phyloP scores from a whole-genome alignment of 1,284 basidiomycete species.

The Irpex sp. region DNA sequence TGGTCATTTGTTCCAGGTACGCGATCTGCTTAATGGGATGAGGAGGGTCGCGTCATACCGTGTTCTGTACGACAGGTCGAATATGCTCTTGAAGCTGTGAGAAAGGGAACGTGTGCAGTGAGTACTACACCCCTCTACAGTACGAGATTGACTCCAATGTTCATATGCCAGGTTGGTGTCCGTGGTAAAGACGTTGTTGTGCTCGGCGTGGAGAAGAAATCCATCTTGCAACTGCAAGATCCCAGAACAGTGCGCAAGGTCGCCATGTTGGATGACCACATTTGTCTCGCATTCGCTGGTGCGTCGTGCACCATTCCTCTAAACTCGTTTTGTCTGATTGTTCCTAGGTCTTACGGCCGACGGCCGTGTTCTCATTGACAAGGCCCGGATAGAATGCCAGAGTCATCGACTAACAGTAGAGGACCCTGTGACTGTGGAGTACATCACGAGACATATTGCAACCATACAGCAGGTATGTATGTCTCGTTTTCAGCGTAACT shows the following conservation, averaged over 20 bases:
- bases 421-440: constrained; percentile 97
- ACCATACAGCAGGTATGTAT: constrained; percentile 88
- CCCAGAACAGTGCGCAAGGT: constrained; percentile 97
- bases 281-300: constrained; percentile 98
- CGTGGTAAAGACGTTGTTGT: constrained; percentile 94
- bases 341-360: constrained; percentile 89
- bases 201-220: constrained; percentile 98
- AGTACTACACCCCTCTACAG: constrained; percentile 21
- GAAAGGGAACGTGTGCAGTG: constrained; percentile 97
- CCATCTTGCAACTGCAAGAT: constrained; percentile 95
- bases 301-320: constrained; percentile 20
- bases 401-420: constrained; percentile 97
- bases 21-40: constrained; percentile 18
- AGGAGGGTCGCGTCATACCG: constrained; percentile 7
- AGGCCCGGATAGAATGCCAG: constrained; percentile 96
- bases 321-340: constrained; percentile 10
- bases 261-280: constrained; percentile 97
- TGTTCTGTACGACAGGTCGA: constrained; percentile 66
- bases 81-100: constrained; percentile 95
- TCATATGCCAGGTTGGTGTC: constrained; percentile 75
- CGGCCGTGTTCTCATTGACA: constrained; percentile 96
- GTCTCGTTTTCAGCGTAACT: neutral
- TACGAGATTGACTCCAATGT: too few relatives aligned
- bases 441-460: constrained; percentile 97
- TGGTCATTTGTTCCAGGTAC: constrained; percentile 88